Base-by-base conservation (phyloP, 208 protist species). In the Leishmania major region DNA sequence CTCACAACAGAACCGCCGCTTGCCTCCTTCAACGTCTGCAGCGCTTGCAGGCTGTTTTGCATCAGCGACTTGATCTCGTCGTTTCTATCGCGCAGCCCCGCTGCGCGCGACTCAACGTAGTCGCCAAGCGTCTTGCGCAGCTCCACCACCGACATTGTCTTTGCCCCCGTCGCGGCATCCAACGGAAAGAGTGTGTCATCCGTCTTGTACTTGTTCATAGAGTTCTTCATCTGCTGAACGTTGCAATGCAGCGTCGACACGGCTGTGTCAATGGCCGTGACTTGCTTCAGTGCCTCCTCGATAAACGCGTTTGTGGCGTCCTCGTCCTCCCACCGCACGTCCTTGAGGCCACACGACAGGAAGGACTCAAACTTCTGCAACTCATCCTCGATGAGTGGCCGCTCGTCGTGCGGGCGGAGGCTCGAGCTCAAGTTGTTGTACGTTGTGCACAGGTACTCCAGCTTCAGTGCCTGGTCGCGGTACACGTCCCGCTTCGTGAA, bases 391-490 rank as follows among this genome's bases (percentile, higher is more conserved):
- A 99, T 92, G 45, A 99, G 92, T 11, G 98, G 97, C 25, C 87
- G 85, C 91, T 99, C 98, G 77, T 97, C 96, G 70, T 99, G 91
- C 0, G 87, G 84, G 59, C 97, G 94, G 35, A 99, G 88, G 51
- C 91, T 97, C 28, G 80, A 84, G 75, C 93, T 93, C 77, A 99
- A 92, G 81, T 94, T 89, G 91, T 99, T 99, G 90, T 98, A 99
- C 25, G 96, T 98, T 60, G 94, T 94, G 78, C 95, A 91, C 22
- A 98, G 92, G 82, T 99, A 93, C 43, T 99, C 94, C 31, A 99
- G 93, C 83, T 96, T 98, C 66, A 98, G 92, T 0, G 93, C 97
- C 79, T 98, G 96, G 66, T 88, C 82, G 72, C 97, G 97, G 88
- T 95, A 99, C 15, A 90, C 90, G 77, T 99, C 95, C 3, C 95